Base-by-base conservation (phyloP, 2,329 filamentous ascomycete species). In the Leptographium flavum region DNA sequence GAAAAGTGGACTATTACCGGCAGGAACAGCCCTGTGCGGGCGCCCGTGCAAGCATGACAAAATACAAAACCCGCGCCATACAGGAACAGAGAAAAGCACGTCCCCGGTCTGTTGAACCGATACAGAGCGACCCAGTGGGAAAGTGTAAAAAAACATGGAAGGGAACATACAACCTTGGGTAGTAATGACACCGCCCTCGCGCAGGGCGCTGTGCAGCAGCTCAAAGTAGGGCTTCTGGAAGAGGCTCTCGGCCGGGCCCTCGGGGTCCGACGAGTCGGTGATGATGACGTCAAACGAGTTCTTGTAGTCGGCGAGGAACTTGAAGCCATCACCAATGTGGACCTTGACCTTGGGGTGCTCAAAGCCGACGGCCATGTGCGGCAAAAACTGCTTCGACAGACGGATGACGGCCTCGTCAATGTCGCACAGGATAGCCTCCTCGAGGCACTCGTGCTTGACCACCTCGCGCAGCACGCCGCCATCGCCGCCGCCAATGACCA, bases 201-300 rank as follows among this genome's bases (percentile, higher is more conserved):
- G 81, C 57, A 96, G 80, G 58, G 92, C 92, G 60, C 81, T 84
- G 65, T 83, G 74, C 51, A 98, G 77, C 56, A 98, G 81, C 75
- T 95, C 75, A 68, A 96, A 98, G 78, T 98, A 98, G 51, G 87
- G 83, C 76, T 95, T 95, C 77, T 96, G 79, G 83, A 98, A 98
- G 54, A 98, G 77, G 58, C 77, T 82, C 78, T 96, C 88, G 56
- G 92, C 92, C 28, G 92, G 92, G 53, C 92, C 92, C 64, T 96
- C 92, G 46, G 92, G 92, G 65, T 98, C 92, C 51, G 87, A 94
- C 55, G 87, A 94, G 71, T 98, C 92, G 59, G 92, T 98, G 72
- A 98, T 96, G 73, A 98, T 98, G 60, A 98, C 88, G 62, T 98
- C 92, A 63, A 98, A 98, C 62, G 83, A 76, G 73, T 94, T 88